Evolutionary conservation across 306 rosid genomes (phyloP).

Genomic region (Medicago truncatula): MtrunA17r5.0-ANR NC_053042.1:55837001-55837500

Average conservation of each 20-base stretch:
- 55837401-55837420: slow-evolving; percentile 40
- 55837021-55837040: neutral
- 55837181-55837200: neutral
- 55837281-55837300: slow-evolving; percentile 45
- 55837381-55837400: slow-evolving; percentile 53
- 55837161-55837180: neutral
- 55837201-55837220: neutral
- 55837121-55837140: neutral
- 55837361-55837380: slow-evolving; percentile 44
- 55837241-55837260: neutral
- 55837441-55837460: neutral
- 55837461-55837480: neutral
- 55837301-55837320: slow-evolving; percentile 34
- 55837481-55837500: neutral
- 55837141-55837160: neutral
- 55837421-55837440: neutral
- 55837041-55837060: neutral
- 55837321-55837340: slow-evolving; percentile 40
- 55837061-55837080: neutral
- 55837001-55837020: neutral
- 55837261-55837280: slow-evolving; percentile 35
- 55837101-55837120: neutral
- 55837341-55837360: slow-evolving; percentile 30
- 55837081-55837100: neutral
- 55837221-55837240: neutral